phyloP scores from a whole-genome alignment of 2,329 filamentous ascomycete genomes.

The Aspergillus ruber region DNA sequence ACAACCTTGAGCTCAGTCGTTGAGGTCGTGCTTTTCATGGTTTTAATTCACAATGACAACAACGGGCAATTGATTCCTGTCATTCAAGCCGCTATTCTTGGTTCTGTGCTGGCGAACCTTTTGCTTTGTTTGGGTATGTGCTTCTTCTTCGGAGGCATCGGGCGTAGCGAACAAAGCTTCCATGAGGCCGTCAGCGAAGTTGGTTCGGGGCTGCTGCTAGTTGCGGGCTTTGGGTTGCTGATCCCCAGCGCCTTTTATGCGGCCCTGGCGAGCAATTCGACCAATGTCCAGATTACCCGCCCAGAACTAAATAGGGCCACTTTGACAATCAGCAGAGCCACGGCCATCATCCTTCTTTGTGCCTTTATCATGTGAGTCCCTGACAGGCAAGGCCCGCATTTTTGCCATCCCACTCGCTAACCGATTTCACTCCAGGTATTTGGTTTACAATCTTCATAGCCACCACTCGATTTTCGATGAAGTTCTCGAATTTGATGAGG shows the following conservation, averaged over 20 bases:
- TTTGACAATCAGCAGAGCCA: conserved; percentile 62
- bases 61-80: conserved; percentile 52
- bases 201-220: conserved; percentile 68
- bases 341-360: conserved; percentile 63
- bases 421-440: conserved; percentile 30
- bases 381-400: neutral
- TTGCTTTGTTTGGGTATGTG: conserved; percentile 72
- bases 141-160: conserved; percentile 70
- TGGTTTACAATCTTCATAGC: conserved; percentile 69
- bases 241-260: conserved; percentile 44
- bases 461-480: conserved; percentile 72
- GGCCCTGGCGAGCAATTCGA: conserved; percentile 41
- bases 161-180: conserved; percentile 62
- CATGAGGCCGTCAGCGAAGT: conserved; percentile 71
- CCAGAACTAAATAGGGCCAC: conserved; percentile 47
- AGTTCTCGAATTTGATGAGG: conserved; percentile 65
- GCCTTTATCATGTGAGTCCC: conserved; percentile 57
- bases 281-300: conserved; percentile 22
- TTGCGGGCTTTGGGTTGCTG: conserved; percentile 56
- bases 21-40: conserved; percentile 77
- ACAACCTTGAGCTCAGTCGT: conserved; percentile 64
- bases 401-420: conserved; percentile 3
- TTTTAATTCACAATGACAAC: conserved; percentile 55
- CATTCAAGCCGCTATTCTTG: conserved; percentile 75
- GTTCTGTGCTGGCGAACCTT: conserved; percentile 76